Conservation (phyloP, 2,329 filamentous ascomycete species). For the Fusarium caatingaense region DNA sequence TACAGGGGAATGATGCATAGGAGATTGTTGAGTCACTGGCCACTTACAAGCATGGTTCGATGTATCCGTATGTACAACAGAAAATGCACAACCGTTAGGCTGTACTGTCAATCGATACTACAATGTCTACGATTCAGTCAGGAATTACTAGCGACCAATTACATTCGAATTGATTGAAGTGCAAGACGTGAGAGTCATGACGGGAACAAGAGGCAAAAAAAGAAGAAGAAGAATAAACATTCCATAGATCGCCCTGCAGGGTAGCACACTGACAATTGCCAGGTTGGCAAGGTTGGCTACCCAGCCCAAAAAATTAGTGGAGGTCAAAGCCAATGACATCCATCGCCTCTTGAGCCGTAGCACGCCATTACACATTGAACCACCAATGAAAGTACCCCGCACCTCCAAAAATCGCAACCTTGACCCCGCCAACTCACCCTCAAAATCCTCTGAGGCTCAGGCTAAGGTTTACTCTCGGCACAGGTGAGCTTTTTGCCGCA, state of each 20-base stretch:
- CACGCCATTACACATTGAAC: not conserved
- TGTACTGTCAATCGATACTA: not conserved
- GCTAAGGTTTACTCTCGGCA: slow-evolving; percentile 29
- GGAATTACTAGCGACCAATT: not conserved
- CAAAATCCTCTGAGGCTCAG: slow-evolving; percentile 15
- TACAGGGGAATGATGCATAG: not conserved
- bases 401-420: slow-evolving; percentile 37
- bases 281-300: not conserved
- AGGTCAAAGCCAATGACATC: slow-evolving; percentile 13
- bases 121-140: not conserved
- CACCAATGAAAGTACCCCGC: slow-evolving; percentile 44
- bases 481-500: slow-evolving; percentile 34
- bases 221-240: not conserved
- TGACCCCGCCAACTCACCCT: slow-evolving; percentile 32
- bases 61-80: not conserved
- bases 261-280: slow-evolving; percentile 10
- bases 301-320: not conserved
- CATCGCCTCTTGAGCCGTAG: not conserved
- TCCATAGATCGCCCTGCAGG: slow-evolving; percentile 23
- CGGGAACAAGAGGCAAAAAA: slow-evolving; percentile 8
- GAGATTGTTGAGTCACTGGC: slow-evolving; percentile 5
- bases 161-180: not conserved
- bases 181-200: not conserved
- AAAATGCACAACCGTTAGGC: not conserved
- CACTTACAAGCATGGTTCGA: not conserved